Conservation (phyloP, 495 filamentous ascomycete species). For the Penicillium paradoxum region DNA sequence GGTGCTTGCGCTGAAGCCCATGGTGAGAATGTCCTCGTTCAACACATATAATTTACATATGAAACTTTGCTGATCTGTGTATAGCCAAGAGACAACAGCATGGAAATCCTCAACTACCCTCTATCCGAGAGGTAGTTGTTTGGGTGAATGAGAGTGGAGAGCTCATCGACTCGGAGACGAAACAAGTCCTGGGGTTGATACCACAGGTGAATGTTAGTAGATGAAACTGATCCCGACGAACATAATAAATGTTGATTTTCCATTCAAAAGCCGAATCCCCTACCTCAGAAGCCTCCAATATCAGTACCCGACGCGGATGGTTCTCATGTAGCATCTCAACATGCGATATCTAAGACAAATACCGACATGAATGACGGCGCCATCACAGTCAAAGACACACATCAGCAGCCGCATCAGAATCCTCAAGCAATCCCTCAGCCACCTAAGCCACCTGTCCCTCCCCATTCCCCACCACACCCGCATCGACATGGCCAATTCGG, state of each 20-base stretch:
- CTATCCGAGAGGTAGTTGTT: slow-evolving; percentile 51
- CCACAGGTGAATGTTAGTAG: slow-evolving; percentile 17
- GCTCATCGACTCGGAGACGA: slow-evolving; percentile 32
- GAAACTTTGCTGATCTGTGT: not conserved
- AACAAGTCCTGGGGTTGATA: slow-evolving; percentile 2
- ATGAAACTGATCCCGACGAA: not conserved
- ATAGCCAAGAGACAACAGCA: slow-evolving; percentile 4
- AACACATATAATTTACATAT: not conserved
- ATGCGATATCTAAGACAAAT: not conserved
- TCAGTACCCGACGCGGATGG: not conserved
- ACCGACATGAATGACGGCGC: not conserved
- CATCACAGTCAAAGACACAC: not conserved
- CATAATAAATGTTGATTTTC: slow-evolving; percentile 3
- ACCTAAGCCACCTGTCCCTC: too few species aligned
- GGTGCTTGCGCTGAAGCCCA: slow-evolving; percentile 10
- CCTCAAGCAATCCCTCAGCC: not conserved
- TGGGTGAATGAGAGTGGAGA: slow-evolving; percentile 61
- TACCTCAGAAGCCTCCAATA: not conserved
- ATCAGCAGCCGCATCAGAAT: not conserved
- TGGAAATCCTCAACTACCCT: slow-evolving; percentile 11
- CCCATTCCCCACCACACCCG: not conserved
- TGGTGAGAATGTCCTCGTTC: slow-evolving; percentile 9
- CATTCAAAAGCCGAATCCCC: not conserved
- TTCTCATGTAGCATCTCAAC: not conserved
- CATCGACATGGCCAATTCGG: slow-evolving; percentile 34